Evolutionary conservation across 306 rosid species (phyloP).

Genomic region (Ochetophila trinervis): DNA sequence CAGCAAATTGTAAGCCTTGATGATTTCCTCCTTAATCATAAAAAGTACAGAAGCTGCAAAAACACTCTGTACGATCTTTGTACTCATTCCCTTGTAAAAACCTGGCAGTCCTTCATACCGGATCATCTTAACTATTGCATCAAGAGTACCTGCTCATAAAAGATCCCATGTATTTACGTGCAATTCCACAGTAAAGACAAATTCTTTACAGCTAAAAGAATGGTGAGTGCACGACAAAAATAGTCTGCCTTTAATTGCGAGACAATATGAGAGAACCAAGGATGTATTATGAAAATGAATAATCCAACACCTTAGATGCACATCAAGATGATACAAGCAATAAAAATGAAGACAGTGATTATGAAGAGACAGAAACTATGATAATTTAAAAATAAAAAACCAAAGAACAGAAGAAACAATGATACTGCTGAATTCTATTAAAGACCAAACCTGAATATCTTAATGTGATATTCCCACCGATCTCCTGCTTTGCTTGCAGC

Average conservation of each 20-base stretch:
- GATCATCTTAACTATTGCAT: slow-evolving; percentile 73
- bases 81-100: slow-evolving; percentile 85
- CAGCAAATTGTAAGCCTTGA: slow-evolving; percentile 50
- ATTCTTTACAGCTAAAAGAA: not conserved
- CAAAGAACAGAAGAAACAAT: not conserved
- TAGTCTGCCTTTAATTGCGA: not conserved
- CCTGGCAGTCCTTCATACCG: slow-evolving; percentile 67
- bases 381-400: not conserved
- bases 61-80: slow-evolving; percentile 81
- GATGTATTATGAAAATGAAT: too few species aligned
- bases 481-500: slow-evolving; percentile 90
- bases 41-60: slow-evolving; percentile 83
- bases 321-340: not conserved
- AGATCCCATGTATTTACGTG: not conserved
- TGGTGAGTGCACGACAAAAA: not conserved
- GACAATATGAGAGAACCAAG: too few species aligned
- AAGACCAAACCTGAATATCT: slow-evolving; percentile 80
- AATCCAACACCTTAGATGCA: not conserved
- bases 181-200: not conserved
- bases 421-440: slow-evolving; percentile 3
- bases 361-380: not conserved
- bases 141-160: slow-evolving; percentile 54
- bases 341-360: not conserved
- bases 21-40: slow-evolving; percentile 80
- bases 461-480: slow-evolving; percentile 62